Base-by-base conservation (phyloP, 2,329 filamentous ascomycete species). In the Colletotrichum lini region DNA sequence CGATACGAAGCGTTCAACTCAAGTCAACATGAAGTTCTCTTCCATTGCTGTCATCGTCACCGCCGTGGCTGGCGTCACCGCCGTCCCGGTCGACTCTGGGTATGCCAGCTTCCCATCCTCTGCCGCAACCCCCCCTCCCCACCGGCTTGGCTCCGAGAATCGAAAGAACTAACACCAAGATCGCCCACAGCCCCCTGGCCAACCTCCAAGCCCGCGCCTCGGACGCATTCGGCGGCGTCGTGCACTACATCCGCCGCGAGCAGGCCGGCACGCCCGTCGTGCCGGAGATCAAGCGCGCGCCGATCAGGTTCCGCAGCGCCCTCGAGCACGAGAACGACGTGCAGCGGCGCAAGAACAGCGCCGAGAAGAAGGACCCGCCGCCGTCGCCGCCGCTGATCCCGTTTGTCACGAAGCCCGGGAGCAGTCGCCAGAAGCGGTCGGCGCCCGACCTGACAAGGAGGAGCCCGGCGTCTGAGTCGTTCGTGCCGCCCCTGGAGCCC, bases 221-320 rank as follows among this genome's bases (percentile, higher is more conserved):
- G 10, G 57, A 68, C 38, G 68, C 58, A 52, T 68, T 71, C 38
- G 68, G 68, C 58, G 58, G 58, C 38, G 45, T 71, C 52, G 58
- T 68, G 26, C 49, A 44, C 58, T 58, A 68, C 58, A 68, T 68
- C 52, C 65, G 65, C 52, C 52, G 68, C 65, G 68, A 71, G 15
- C 52, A 71, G 38, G 57, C 40, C 52, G 64, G 64, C 18, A 13
- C 40, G 5, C 23, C 68, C 21, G 58, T 59, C 52, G 45, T 68
- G 16, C 52, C 53, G 13, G 44, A 68, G 18, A 47, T 63, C 16
- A 62, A 58, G 44, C 68, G 68, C 1, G 42, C 44, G 2, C 50
- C 58, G 42, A 44, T 71, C n/a, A 65, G 65, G 12, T 63, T 71
- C 52, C 58, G 63, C 45, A 63, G 42, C 58, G 57, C n/a, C 15